A percentile compares a stretch with the other conserved stretches of the same genome.
Conservation (phyloP, 257 asterid species). For the Rubia yunnanensis region DNA sequence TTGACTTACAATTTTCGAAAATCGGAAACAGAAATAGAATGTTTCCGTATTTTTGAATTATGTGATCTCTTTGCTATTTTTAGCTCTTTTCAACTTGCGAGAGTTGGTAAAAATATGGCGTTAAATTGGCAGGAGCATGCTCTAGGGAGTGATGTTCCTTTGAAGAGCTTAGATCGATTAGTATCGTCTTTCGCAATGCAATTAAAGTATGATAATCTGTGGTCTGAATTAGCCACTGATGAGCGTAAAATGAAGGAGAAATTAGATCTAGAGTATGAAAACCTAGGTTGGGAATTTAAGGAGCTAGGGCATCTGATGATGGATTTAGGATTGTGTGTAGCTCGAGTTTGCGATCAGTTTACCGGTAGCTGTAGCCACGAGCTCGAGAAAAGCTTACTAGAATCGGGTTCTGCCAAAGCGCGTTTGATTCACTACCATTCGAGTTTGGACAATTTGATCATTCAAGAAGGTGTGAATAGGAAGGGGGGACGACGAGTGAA, state of each 20-base stretch:
- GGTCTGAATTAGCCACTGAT: conserved; percentile 11
- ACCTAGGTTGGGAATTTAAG: conserved; percentile 42
- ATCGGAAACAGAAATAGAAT: no score
- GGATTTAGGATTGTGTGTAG: conserved; percentile 68
- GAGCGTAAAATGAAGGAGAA: neutral
- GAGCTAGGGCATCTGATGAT: conserved; percentile 66
- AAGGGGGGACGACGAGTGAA: conserved; percentile 12
- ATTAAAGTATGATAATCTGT: conserved; percentile 45
- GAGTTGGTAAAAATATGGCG: no score
- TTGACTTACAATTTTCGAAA: neutral
- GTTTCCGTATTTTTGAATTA: no score
- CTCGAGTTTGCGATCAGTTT: conserved; percentile 57
- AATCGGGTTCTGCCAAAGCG: conserved; percentile 67
- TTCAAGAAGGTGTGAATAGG: conserved; percentile 29
- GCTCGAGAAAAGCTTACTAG: conserved; percentile 67
- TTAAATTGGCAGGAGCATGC: conserved; percentile 47
- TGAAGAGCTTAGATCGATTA: conserved; percentile 52
- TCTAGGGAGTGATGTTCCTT: conserved; percentile 77
- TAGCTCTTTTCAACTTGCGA: no score
- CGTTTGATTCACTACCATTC: conserved; percentile 86
- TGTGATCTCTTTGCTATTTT: no score
- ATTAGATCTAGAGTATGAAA: conserved; percentile 29
- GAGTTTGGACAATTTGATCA: conserved; percentile 33
- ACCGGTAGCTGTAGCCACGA: conserved; percentile 55
- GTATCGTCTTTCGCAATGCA: conserved; percentile 91